Conservation (phyloP, 1,139 yeast genomes). For the Pichia sp. region DNA sequence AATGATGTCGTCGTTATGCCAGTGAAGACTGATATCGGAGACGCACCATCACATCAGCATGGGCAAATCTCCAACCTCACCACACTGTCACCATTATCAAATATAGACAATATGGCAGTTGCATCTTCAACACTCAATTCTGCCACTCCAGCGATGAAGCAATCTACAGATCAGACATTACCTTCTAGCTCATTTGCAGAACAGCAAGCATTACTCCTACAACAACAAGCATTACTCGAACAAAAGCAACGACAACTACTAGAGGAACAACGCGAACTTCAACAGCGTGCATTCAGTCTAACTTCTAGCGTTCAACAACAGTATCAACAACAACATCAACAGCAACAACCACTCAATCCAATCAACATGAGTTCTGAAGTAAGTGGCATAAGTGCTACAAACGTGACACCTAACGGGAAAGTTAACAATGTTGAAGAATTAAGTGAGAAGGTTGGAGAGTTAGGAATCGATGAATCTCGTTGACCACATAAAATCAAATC, state of each 20-base stretch:
- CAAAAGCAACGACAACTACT: constrained; percentile 14
- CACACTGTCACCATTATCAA: not conserved
- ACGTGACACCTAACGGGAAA: not conserved
- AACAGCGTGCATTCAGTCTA: constrained; percentile 15
- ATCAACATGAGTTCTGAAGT: constrained; percentile 8
- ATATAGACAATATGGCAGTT: not conserved
- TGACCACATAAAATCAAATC: too few species aligned
- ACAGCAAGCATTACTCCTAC: constrained; percentile 12
- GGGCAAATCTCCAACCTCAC: constrained; percentile 1
- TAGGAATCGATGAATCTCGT: constrained; percentile 13
- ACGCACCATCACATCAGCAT: not conserved
- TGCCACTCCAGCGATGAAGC: too few species aligned
- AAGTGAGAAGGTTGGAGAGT: constrained; percentile 20
- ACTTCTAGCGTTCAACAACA: constrained; percentile 14
- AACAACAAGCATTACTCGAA: constrained; percentile 16
- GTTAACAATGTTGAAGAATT: constrained; percentile 8
- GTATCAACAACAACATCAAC: constrained; percentile 10
- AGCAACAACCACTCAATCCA: constrained; percentile 2
- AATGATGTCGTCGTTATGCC: constrained; percentile 16
- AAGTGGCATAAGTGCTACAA: constrained; percentile 1
- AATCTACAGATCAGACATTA: not conserved
- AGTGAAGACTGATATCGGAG: constrained; percentile 5
- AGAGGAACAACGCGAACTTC: constrained; percentile 15
- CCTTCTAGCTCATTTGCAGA: constrained; percentile 9
- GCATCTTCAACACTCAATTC: not conserved